Conservation (phyloP, 345 rosid genomes). For the Syzygium grande region DNA sequence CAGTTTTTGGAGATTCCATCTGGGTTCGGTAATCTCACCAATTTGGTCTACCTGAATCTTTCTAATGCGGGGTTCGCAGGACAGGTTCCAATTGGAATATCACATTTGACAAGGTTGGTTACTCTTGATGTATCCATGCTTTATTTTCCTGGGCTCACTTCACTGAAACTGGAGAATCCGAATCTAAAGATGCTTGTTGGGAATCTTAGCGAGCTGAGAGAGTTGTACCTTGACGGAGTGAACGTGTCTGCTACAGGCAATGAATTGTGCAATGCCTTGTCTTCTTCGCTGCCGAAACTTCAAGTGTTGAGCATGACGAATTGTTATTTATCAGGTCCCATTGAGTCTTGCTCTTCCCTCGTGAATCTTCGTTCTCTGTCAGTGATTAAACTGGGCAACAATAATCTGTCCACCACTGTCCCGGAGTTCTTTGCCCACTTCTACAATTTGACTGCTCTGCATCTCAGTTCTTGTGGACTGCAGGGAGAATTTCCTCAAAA, state of each 20-base stretch:
- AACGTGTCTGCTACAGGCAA: constrained; percentile 5
- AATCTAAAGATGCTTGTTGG: constrained; percentile 10
- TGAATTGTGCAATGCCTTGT: constrained; percentile 21
- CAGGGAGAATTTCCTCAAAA: constrained; percentile 17
- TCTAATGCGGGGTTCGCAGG: constrained; percentile 33
- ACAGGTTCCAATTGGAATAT: constrained; percentile 26
- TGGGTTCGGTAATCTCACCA: constrained; percentile 14
- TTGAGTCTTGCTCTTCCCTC: constrained; percentile 4
- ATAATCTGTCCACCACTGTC: constrained; percentile 11
- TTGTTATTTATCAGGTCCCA: constrained; percentile 24
- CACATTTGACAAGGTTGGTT: constrained; percentile 10
- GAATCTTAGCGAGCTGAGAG: constrained; percentile 6
- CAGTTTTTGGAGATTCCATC: constrained; percentile 10
- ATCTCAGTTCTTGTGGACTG: constrained; percentile 4
- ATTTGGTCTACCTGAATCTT: constrained; percentile 23
- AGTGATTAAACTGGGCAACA: not conserved
- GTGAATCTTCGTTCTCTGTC: constrained; percentile 5
- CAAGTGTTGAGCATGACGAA: constrained; percentile 15
- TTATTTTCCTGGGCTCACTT: not conserved
- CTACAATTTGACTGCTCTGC: not conserved
- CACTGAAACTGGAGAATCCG: constrained; percentile 13
- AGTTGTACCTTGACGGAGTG: constrained; percentile 18
- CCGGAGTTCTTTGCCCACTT: constrained; percentile 20
- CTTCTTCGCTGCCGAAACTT: constrained; percentile 3
- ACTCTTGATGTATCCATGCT: constrained; percentile 19